phyloP scores from a whole-genome alignment of 2,329 filamentous ascomycete species.

The Fusarium robinianum region DNA sequence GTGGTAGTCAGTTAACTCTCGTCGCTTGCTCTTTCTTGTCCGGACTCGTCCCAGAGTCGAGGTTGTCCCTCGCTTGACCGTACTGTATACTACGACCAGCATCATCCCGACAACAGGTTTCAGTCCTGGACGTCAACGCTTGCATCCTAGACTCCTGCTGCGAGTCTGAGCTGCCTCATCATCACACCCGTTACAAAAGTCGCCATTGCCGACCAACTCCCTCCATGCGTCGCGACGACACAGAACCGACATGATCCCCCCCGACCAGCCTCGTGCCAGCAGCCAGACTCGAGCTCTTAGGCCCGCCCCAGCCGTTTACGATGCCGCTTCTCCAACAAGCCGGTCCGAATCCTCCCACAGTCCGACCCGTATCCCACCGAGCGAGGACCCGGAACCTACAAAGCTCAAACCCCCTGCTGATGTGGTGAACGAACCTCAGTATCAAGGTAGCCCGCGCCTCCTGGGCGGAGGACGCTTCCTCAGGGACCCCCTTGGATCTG shows the following conservation, averaged over 20 bases:
- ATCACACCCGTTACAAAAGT: constrained; percentile 7
- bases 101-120: constrained; percentile 18
- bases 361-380: constrained; percentile 19
- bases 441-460: constrained; percentile 31
- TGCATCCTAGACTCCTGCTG: neutral
- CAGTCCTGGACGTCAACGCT: constrained; percentile 7
- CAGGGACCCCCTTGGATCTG: constrained; percentile 37
- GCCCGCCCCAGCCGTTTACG: constrained; percentile 29
- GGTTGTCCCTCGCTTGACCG: constrained; percentile 11
- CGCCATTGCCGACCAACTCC: constrained; percentile 16
- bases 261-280: constrained; percentile 38
- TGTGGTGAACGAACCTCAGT: constrained; percentile 19
- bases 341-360: constrained; percentile 19
- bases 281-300: constrained; percentile 38
- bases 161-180: constrained; percentile 1
- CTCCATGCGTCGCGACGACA: constrained; percentile 34
- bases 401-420: constrained; percentile 27
- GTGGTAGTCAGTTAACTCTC: constrained; percentile 22
- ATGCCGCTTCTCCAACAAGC: constrained; percentile 28
- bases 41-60: constrained; percentile 20
- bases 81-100: constrained; percentile 9
- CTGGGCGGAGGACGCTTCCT: constrained; percentile 42
- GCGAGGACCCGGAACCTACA: constrained; percentile 17
- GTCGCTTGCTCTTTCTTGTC: constrained; percentile 15
- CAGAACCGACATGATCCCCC: constrained; percentile 41